These are phyloP conservation scores for Saraca asoca DNA, from an alignment of 331 rosid genomes.

Conservation along the genomic window DNA sequence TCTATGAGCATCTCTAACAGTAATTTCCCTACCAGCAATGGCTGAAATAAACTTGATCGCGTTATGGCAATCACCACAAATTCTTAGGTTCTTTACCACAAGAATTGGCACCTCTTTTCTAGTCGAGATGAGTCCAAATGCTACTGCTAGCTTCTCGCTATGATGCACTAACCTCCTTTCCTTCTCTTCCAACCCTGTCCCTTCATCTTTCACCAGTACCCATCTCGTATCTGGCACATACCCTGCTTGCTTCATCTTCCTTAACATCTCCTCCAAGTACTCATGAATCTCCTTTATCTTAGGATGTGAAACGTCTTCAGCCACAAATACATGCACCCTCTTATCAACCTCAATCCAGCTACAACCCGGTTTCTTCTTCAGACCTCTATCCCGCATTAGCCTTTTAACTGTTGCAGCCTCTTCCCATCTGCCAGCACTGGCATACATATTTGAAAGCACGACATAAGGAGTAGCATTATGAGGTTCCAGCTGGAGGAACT, in stretches of 20 bases:
- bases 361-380: slow-evolving; percentile 90
- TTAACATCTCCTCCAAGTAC: slow-evolving; percentile 65
- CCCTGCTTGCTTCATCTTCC: slow-evolving; percentile 64
- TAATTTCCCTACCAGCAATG: slow-evolving; percentile 68
- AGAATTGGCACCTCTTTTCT: slow-evolving; percentile 66
- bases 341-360: slow-evolving; percentile 87
- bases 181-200: slow-evolving; percentile 53
- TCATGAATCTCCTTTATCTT: slow-evolving; percentile 66
- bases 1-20: slow-evolving; percentile 75
- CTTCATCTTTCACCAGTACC: slow-evolving; percentile 65
- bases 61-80: slow-evolving; percentile 89
- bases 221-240: slow-evolving; percentile 70
- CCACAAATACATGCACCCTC: slow-evolving; percentile 65
- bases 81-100: slow-evolving; percentile 80
- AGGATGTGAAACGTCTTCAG: slow-evolving; percentile 80
- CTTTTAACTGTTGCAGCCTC: slow-evolving; percentile 62
- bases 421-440: slow-evolving; percentile 72
- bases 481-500: slow-evolving; percentile 66
- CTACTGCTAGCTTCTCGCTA: slow-evolving; percentile 83
- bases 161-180: slow-evolving; percentile 66
- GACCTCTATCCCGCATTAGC: slow-evolving; percentile 74
- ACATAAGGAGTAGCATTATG: slow-evolving; percentile 68
- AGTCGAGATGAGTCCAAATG: slow-evolving; percentile 67
- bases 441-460: slow-evolving; percentile 66
- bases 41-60: slow-evolving; percentile 73